Percentiles rank a stretch among this genome's conserved stretches.
Evolutionary conservation across 2,329 filamentous ascomycete species (phyloP).

Genomic region (Aphanocladium album): DNA sequence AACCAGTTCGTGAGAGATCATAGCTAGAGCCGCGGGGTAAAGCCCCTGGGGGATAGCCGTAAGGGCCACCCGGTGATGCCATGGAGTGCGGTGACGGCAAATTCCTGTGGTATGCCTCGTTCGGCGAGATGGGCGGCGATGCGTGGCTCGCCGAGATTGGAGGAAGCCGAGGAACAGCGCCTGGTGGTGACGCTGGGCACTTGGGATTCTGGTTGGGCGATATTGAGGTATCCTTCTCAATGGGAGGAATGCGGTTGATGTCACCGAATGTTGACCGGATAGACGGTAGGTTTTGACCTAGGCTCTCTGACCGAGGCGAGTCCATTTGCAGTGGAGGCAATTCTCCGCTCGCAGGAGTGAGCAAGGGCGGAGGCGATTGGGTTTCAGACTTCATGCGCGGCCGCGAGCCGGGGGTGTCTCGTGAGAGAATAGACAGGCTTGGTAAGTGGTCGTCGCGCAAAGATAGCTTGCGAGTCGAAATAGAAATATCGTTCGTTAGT

Average conservation of each 20-base stretch:
- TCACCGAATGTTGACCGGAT: slow-evolving; percentile 34
- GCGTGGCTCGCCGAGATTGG: slow-evolving; percentile 25
- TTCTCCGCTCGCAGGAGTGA: slow-evolving; percentile 24
- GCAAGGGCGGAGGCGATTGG: slow-evolving; percentile 21
- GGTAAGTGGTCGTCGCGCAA: slow-evolving; percentile 28
- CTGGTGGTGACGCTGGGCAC: slow-evolving; percentile 33
- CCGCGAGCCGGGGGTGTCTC: slow-evolving; percentile 6
- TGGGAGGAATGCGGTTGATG: slow-evolving; percentile 25
- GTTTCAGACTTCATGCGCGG: slow-evolving; percentile 16
- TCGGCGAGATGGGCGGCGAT: slow-evolving; percentile 47
- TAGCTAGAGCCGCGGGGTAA: slow-evolving; percentile 6
- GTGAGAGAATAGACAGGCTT: slow-evolving; percentile 9
- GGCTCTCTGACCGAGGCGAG: slow-evolving; percentile 30
- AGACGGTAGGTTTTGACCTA: slow-evolving; percentile 33
- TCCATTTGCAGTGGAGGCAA: slow-evolving; percentile 35
- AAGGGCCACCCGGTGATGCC: slow-evolving; percentile 32
- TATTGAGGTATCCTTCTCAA: slow-evolving; percentile 27
- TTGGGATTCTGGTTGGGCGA: slow-evolving; percentile 21
- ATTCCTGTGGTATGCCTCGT: slow-evolving; percentile 40
- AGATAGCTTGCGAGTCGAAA: slow-evolving; percentile 22
- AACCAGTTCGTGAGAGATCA: background rate
- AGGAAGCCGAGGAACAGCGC: slow-evolving; percentile 26
- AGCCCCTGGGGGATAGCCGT: slow-evolving; percentile 29
- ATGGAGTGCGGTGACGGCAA: slow-evolving; percentile 44
- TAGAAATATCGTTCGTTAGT: slow-evolving; percentile 10